Evolutionary conservation across 2,329 filamentous ascomycete genomes (phyloP).

Genomic region (Aspergillus awamori): DNA sequence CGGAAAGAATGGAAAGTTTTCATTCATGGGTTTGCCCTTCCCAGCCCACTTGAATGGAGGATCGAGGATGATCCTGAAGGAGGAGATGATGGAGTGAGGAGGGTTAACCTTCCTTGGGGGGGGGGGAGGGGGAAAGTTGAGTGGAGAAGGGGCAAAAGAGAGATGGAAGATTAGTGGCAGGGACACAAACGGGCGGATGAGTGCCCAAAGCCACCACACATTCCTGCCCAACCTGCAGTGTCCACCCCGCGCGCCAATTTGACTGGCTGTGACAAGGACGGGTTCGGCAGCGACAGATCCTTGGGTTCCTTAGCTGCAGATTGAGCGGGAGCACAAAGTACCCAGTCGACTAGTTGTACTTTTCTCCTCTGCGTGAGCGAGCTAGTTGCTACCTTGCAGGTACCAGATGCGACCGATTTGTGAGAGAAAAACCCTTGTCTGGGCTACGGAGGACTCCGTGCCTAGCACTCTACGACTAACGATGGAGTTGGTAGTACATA

Average conservation of each 20-base stretch:
- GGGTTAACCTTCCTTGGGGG: neutral
- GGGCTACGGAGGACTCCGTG: neutral
- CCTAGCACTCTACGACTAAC: too few relatives aligned
- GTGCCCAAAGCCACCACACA: slow-evolving; percentile 42
- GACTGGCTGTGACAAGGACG: slow-evolving; percentile 7
- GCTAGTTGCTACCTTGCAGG: neutral
- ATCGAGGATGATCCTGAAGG: neutral
- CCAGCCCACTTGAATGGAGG: neutral
- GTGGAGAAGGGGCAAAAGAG: neutral
- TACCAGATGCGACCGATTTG: neutral
- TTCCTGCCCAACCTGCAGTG: slow-evolving; percentile 40
- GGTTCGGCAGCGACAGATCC: slow-evolving; percentile 4
- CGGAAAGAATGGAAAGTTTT: slow-evolving; percentile 13
- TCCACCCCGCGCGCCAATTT: slow-evolving; percentile 2
- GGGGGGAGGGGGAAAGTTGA: neutral
- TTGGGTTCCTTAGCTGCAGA: slow-evolving; percentile 1
- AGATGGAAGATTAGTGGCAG: neutral
- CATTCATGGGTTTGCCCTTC: slow-evolving; percentile 3
- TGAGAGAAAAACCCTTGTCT: neutral
- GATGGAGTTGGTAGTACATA: neutral
- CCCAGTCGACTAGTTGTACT: neutral
- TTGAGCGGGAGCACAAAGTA: slow-evolving; percentile 3
- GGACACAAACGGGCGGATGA: slow-evolving; percentile 14
- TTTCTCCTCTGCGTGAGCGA: neutral
- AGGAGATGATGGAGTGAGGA: neutral